These are phyloP conservation scores for Cladosporium sp. DNA, from an alignment of 2,329 filamentous ascomycete genomes.

Conservation along the genomic window DNA sequence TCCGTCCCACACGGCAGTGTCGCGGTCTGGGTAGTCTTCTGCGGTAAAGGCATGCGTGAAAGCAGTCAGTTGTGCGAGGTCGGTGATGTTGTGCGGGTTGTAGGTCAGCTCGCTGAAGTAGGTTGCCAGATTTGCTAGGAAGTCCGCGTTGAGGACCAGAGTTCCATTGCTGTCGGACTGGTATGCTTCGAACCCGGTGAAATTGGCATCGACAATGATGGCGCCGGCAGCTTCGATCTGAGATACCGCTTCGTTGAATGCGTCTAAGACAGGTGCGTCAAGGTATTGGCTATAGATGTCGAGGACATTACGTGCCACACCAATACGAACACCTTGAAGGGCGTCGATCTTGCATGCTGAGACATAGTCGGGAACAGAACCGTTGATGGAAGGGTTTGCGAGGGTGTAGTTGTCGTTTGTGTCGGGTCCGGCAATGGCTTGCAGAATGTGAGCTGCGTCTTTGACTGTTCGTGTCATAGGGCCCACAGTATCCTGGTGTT, in stretches of 20 bases:
- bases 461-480: conserved; percentile 57
- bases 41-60: conserved; percentile 52
- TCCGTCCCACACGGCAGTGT: conserved; percentile 55
- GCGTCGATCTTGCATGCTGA: conserved; percentile 50
- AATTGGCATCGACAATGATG: conserved; percentile 57
- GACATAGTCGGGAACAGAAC: conserved; percentile 41
- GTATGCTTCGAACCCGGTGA: conserved; percentile 49
- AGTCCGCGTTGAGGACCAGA: conserved; percentile 56
- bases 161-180: conserved; percentile 36
- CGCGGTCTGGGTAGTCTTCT: conserved; percentile 59
- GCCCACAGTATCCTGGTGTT: conserved; percentile 54
- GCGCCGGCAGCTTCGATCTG: conserved; percentile 55
- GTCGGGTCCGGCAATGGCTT: conserved; percentile 56
- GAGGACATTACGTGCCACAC: conserved; percentile 59
- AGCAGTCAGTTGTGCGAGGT: conserved; percentile 48
- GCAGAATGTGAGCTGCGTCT: conserved; percentile 54
- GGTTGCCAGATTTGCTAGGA: conserved; percentile 51
- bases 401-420: conserved; percentile 54
- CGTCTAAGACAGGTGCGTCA: conserved; percentile 43
- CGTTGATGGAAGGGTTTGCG: conserved; percentile 59
- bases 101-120: conserved; percentile 55
- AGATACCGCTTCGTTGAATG: conserved; percentile 54
- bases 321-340: conserved; percentile 54
- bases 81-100: conserved; percentile 56
- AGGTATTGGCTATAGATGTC: conserved; percentile 30